phyloP scores from a whole-genome alignment of 2,329 filamentous ascomycete species.

The Paecilomyces sp. region DNA sequence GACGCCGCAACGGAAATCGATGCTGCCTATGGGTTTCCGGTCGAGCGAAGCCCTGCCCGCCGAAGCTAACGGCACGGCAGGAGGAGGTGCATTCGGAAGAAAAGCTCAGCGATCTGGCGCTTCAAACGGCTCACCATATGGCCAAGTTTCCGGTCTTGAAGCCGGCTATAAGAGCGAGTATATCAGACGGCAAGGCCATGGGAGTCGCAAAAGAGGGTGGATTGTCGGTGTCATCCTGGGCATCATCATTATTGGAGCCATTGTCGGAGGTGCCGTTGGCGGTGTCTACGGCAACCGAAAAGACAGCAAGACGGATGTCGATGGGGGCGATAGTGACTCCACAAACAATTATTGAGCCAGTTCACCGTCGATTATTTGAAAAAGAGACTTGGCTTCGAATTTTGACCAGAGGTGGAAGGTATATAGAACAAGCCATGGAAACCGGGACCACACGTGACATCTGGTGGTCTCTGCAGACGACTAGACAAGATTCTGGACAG shows the following conservation, averaged over 20 bases:
- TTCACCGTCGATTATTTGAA: conserved; percentile 42
- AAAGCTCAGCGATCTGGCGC: conserved; percentile 9
- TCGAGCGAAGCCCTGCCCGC: conserved; percentile 29
- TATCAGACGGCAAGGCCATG: conserved; percentile 52
- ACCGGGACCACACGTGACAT: conserved; percentile 97
- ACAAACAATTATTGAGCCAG: conserved; percentile 20
- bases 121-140: conserved; percentile 25
- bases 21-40: conserved; percentile 49
- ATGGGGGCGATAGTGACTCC: conserved; percentile 17
- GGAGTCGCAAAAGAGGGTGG: conserved; percentile 63
- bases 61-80: conserved; percentile 38
- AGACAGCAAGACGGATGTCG: conserved; percentile 23
- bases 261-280: conserved; percentile 68
- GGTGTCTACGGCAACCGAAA: conserved; percentile 57
- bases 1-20: conserved; percentile 48
- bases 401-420: conserved; percentile 95
- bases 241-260: conserved; percentile 56
- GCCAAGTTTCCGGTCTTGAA: conserved; percentile 32
- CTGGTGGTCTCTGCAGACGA: conserved; percentile 79
- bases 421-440: conserved; percentile 58
- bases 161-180: conserved; percentile 56
- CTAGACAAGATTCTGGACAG: conserved; percentile 6
- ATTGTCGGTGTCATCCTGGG: conserved; percentile 46
- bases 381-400: conserved; percentile 79
- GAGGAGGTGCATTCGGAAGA: conserved; percentile 33